Conservation (phyloP, 257 asterid species). For the Solanum pimpinellifolium region DNA sequence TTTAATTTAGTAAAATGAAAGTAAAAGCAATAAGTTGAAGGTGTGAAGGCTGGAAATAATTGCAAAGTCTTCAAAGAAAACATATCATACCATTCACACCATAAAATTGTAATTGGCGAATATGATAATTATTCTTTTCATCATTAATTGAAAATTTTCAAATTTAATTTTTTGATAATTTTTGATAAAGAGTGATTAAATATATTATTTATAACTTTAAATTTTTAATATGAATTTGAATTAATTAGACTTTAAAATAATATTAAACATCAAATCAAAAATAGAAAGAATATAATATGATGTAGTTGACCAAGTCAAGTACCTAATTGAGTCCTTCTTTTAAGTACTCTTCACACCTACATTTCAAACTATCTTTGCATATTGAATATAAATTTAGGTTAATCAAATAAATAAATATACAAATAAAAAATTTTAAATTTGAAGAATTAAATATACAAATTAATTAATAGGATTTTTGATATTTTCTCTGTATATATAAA, state of each 20-base stretch:
- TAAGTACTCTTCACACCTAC: not conserved
- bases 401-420: not conserved
- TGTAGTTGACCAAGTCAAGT: not conserved
- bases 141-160: not conserved
- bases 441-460: no score
- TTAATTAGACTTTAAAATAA: rapidly evolving
- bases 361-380: not conserved
- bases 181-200: not conserved
- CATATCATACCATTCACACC: not conserved
- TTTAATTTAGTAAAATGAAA: not conserved
- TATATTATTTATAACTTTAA: not conserved
- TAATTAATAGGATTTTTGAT: no score
- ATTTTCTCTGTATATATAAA: no score
- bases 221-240: not conserved
- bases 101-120: not conserved
- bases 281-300: not conserved
- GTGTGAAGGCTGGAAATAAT: not conserved
- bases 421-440: no score
- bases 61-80: not conserved
- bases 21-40: not conserved
- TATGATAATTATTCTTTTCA: not conserved
- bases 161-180: no score
- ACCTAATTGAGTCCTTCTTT: not conserved
- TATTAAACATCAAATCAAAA: rapidly evolving
- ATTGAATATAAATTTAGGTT: not conserved